Percentiles rank a stretch among this genome's conserved stretches.
These are phyloP conservation scores for Kingdonia uniflora DNA, from an alignment of 164 flowering plant species.

Conservation along the genomic window DNA sequence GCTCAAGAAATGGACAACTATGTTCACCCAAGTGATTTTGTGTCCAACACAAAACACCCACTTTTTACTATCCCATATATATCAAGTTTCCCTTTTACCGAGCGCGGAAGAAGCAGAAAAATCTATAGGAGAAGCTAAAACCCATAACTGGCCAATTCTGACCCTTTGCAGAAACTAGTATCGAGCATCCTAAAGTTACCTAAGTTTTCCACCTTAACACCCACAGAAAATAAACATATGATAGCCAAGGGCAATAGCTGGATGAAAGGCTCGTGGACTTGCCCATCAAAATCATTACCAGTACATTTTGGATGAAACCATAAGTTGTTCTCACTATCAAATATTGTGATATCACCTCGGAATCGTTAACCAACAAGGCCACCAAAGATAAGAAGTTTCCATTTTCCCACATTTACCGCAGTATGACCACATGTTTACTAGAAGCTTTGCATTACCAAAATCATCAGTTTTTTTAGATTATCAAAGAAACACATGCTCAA, in stretches of 20 bases:
- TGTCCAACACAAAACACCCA: too few species aligned
- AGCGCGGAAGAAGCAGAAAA: too few species aligned
- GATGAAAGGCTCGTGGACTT: constrained; percentile 88
- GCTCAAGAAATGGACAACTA: too few species aligned
- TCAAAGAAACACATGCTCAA: too few species aligned
- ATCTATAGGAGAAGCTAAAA: too few species aligned
- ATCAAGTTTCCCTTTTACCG: too few species aligned
- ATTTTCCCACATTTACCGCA: constrained; percentile 72
- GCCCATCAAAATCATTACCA: constrained; percentile 77
- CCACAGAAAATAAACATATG: constrained; percentile 98
- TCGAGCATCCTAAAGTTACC: constrained; percentile 99
- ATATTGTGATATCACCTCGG: constrained; percentile 8
- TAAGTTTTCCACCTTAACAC: constrained; percentile 64
- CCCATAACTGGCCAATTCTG: too few species aligned
- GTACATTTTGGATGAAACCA: constrained; percentile 97
- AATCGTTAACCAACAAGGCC: constrained; percentile 80
- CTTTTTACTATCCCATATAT: too few species aligned
- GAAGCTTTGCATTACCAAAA: too few species aligned
- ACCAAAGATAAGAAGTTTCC: constrained; percentile 81
- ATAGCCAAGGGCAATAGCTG: constrained; percentile 80
- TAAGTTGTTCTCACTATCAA: constrained; percentile 50
- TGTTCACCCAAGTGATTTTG: too few species aligned
- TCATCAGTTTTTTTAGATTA: too few species aligned
- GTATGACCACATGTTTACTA: constrained; percentile 97
- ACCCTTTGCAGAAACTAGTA: too few species aligned